Conservation (phyloP, 768 basidiomycete species). For the Filobasidium wieringae region DNA sequence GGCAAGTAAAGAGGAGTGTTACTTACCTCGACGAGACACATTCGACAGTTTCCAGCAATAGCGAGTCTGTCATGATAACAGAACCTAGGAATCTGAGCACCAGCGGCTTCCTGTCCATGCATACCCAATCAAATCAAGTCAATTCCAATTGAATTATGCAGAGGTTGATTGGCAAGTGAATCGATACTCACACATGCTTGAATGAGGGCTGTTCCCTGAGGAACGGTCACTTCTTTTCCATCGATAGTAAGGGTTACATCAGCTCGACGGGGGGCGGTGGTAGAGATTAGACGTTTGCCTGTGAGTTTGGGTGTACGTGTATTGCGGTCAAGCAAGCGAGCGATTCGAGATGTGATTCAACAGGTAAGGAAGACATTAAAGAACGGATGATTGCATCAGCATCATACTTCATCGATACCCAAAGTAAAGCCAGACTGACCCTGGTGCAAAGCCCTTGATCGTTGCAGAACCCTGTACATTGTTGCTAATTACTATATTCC, state of each 20-base stretch:
- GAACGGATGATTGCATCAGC: too few relatives aligned
- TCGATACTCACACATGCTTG: conserved; percentile 82
- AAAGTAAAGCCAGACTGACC: too few relatives aligned
- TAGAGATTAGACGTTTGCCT: conserved; percentile 20
- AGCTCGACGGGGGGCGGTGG: conserved; percentile 25
- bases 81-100: conserved; percentile 38
- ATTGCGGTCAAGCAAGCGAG: too few relatives aligned
- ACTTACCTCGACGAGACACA: conserved; percentile 87
- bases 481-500: background rate
- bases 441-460: background rate
- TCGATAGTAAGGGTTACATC: conserved; percentile 82
- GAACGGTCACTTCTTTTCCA: conserved; percentile 93
- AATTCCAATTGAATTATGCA: conserved; percentile 54
- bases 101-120: conserved; percentile 40
- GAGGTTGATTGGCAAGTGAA: conserved; percentile 45
- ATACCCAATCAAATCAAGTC: background rate
- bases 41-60: conserved; percentile 96
- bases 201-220: conserved; percentile 86
- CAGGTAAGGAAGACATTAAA: too few relatives aligned
- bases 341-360: too few relatives aligned
- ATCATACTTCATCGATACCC: too few relatives aligned
- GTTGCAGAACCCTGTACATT: background rate
- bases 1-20: background rate
- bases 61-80: conserved; percentile 55
- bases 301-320: background rate